Base-by-base conservation (phyloP, 768 basidiomycete genomes). In the Kwoniella bestiolae region DNA sequence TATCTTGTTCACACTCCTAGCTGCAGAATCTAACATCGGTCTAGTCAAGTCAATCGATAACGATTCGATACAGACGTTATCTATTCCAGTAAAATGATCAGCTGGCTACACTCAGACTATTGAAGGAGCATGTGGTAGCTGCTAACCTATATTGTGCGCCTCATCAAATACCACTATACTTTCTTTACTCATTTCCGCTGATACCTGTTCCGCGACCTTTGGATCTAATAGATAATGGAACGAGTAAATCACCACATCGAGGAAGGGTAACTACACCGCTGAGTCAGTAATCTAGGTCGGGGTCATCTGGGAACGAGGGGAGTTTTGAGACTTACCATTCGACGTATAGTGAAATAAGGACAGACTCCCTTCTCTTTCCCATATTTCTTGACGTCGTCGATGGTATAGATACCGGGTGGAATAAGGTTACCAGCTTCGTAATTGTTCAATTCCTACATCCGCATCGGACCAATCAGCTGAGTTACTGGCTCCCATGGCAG, bases 161-260 rank as follows among this genome's bases (percentile, higher is more conserved):
- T 99, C 96, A 76, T 99, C 96, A 75, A 99, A 99, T 1, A 99
- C 96, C 41, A 99, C 94, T 58, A 99, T 99, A 31, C 93, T 90
- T 79, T 99, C 96, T 75, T 97, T 98, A 7, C 91, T 91, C 83
- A 99, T 85, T 80, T 99, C 96, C 77, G 92, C 94, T 2, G 96
- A 98, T 14, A 99, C 96, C 83, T 98, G 94, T 73, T 98, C 96
- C 0, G 96, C 96, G 45, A 99, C 94, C 82, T 99, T 99, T 2
- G 96, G 96, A 82, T 99, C 96, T 31, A 99, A 86, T 31, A 99
- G 85, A 80, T 99, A 99, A 81, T 99, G 96, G 82, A 98, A 99
- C 21, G 96, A 99, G 79, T 97, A 99, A 81, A 99, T 98, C 81
- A 99, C 88, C 72, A 98, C 85, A 79, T 96, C 92, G 38, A 91